These are phyloP conservation scores for Pseudognaphalium luteoalbum DNA, from an alignment of 129 eudicot genomes.

Conservation along the genomic window DNA sequence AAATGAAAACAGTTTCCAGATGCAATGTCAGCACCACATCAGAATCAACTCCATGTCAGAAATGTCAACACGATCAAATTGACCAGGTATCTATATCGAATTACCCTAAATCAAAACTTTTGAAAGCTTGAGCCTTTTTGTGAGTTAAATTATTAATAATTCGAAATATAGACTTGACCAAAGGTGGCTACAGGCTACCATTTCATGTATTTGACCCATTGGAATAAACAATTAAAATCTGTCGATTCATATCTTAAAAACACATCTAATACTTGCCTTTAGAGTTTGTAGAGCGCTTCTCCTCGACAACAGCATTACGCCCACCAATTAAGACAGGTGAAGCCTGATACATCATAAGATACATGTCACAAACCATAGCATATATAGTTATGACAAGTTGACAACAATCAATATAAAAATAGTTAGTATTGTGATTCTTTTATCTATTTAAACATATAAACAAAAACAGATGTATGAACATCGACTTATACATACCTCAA, in stretches of 20 bases:
- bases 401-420: neutral
- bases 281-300: slow-evolving; percentile 74
- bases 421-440: neutral
- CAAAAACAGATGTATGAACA: neutral
- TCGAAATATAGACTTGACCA: neutral
- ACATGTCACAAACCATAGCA: slow-evolving; percentile 1
- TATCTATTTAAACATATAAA: neutral
- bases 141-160: neutral
- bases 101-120: neutral
- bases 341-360: slow-evolving; percentile 55
- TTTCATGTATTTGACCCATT: neutral
- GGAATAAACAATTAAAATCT: neutral
- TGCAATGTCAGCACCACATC: neutral
- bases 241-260: neutral
- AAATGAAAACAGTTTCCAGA: neutral
- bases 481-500: slow-evolving; percentile 55
- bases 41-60: neutral
- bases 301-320: slow-evolving; percentile 70
- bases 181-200: neutral
- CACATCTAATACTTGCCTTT: slow-evolving; percentile 50
- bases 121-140: neutral
- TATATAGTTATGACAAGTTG: neutral
- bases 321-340: slow-evolving; percentile 67
- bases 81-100: neutral
- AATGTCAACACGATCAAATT: no score